phyloP scores from a whole-genome alignment of 306 rosid genomes.

The Rosa rugosa region DNA sequence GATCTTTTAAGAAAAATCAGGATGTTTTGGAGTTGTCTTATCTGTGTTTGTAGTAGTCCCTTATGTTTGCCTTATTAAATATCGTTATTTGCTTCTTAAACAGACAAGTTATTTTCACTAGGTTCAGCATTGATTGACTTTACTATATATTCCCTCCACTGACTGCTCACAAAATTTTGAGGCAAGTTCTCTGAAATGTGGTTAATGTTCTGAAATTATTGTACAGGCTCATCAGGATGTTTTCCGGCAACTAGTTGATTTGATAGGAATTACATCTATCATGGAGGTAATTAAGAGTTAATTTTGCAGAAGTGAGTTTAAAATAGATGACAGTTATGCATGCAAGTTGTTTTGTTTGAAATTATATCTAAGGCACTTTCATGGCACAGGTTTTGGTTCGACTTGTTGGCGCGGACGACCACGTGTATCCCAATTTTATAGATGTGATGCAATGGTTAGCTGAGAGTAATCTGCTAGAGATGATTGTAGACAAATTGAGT shows the following conservation, averaged over 20 bases:
- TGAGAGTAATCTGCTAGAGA: slow-evolving; percentile 90
- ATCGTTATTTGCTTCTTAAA: not conserved
- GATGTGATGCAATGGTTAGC: slow-evolving; percentile 99
- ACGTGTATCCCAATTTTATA: slow-evolving; percentile 84
- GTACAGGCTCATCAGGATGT: slow-evolving; percentile 92
- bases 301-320: slow-evolving; percentile 1
- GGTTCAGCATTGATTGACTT: not conserved
- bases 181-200: not conserved
- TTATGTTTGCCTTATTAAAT: not conserved
- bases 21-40: not conserved
- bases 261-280: slow-evolving; percentile 96
- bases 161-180: not conserved
- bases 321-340: not conserved
- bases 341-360: slow-evolving; percentile 21
- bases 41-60: not conserved
- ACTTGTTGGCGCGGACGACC: slow-evolving; percentile 91
- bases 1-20: not conserved
- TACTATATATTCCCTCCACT: not conserved
- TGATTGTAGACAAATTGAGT: slow-evolving; percentile 90
- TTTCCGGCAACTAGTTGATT: slow-evolving; percentile 83
- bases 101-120: not conserved
- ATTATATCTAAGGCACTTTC: slow-evolving; percentile 27
- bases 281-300: slow-evolving; percentile 71
- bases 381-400: slow-evolving; percentile 86
- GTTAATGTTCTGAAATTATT: slow-evolving; percentile 22